Conservation (phyloP, 108 stramenopile species). For the Cylindrotheca closterium region DNA sequence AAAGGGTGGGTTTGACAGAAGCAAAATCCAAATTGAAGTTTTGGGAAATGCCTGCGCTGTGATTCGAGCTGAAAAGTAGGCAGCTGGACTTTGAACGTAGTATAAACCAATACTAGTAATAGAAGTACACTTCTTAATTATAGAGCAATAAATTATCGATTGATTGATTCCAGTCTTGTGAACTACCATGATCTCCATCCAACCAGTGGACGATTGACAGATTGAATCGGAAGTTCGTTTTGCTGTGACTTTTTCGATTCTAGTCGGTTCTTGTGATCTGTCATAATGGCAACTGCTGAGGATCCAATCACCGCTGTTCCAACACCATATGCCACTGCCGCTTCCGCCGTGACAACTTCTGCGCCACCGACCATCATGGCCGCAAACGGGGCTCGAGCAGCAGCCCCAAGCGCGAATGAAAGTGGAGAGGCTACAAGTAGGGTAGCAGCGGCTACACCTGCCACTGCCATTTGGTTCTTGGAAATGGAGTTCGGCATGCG, state of each 20-base stretch:
- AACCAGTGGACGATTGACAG: background rate
- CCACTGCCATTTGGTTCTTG: background rate
- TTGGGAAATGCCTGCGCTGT: slow-evolving; percentile 72
- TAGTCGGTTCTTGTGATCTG: background rate
- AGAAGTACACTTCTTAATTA: too few species aligned
- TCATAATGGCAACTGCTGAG: background rate
- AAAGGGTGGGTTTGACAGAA: slow-evolving; percentile 70
- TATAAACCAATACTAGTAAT: too few species aligned
- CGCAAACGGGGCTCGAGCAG: background rate
- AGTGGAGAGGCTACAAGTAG: background rate
- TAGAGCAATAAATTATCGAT: background rate
- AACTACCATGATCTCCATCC: background rate
- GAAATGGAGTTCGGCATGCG: background rate
- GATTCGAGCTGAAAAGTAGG: slow-evolving; percentile 77
- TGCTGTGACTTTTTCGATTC: background rate
- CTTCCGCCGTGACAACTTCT: too few species aligned
- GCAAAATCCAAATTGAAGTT: slow-evolving; percentile 71
- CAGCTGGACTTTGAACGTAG: too few species aligned
- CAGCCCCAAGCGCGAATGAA: background rate
- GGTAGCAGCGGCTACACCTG: background rate
- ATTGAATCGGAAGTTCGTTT: background rate
- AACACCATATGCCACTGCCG: background rate
- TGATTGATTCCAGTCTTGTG: background rate
- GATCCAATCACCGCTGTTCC: background rate
- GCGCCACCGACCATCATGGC: background rate